phyloP scores from a whole-genome alignment of 2,329 filamentous ascomycete genomes.

The Furcasterigmium furcatum region DNA sequence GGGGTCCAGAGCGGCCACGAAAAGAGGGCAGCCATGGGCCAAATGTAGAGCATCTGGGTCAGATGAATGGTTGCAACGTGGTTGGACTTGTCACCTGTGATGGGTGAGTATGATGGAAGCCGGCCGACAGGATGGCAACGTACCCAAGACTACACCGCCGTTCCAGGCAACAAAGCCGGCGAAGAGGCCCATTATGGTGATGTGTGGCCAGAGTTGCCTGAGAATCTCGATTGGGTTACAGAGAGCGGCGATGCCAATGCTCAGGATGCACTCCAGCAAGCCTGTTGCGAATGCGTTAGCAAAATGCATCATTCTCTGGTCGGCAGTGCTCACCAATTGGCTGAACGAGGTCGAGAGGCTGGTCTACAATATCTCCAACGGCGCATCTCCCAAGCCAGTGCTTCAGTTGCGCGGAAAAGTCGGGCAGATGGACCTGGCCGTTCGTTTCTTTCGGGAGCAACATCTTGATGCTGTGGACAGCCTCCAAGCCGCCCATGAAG shows the following conservation, averaged over 20 bases:
- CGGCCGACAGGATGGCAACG: constrained; percentile 11
- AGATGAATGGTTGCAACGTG: constrained; percentile 87
- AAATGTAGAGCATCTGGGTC: constrained; percentile 92
- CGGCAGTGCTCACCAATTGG: constrained; percentile 43
- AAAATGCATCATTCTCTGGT: background rate
- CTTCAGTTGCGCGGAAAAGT: constrained; percentile 27
- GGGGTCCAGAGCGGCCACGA: constrained; percentile 73
- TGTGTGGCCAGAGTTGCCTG: constrained; percentile 51
- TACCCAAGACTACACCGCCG: constrained; percentile 85
- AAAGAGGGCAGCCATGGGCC: constrained; percentile 87
- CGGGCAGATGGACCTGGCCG: constrained; percentile 24
- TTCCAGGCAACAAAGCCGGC: constrained; percentile 79
- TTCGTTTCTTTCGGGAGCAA: constrained; percentile 27
- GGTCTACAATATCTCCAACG: constrained; percentile 53
- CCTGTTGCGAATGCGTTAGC: background rate
- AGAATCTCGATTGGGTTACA: constrained; percentile 44
- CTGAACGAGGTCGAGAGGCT: constrained; percentile 39
- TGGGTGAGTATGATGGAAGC: constrained; percentile 10
- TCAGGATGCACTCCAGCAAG: constrained; percentile 45
- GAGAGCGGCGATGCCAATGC: constrained; percentile 57
- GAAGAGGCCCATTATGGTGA: constrained; percentile 66
- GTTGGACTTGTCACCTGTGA: constrained; percentile 83
- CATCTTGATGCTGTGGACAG: constrained; percentile 46
- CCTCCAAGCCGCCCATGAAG: constrained; percentile 64
- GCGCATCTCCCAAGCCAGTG: constrained; percentile 41